Base-by-base conservation (phyloP, 371 early-diverging fungal species). In the Mortierella polycephala region DNA sequence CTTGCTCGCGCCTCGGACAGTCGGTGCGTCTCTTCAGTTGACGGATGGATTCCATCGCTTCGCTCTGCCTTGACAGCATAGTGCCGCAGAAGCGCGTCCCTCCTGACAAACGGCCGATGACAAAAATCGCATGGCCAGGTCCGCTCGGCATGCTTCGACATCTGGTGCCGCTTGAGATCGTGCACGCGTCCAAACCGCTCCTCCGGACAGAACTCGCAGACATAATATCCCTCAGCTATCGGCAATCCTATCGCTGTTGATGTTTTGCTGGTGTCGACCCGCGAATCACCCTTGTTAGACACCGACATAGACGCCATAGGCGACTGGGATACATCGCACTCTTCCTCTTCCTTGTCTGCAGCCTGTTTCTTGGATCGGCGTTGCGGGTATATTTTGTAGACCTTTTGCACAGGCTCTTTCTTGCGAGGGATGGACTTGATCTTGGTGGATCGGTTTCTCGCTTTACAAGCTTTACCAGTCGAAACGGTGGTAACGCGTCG, bases 101-200 rank as follows among this genome's bases (percentile, higher is more conserved):
- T 65, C 20, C 75, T 64, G 49, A 75, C 75, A 65, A 75, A 75
- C 1, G 75, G 75, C 0, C 75, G 64, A 52, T 65, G 69, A 37
- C 75, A 75, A 47, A 75, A 75, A 41, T 75, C 75, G 46, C 75
- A 75, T 18, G 75, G 75, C 75, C 75, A 75, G 0, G 75, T 75
- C 45, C 64, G 64, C 53, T 75, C 75, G 41, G 61, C 56, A 42
- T 75, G 75, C 58, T 75, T 75, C 20, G 75, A 75, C 20, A 64
- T 69, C 50, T 69, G 75, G 37, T 75, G 75, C 13, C 75, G 60
- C 54, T 75, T 75, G 50, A 75, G 55, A 54, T 75, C 75, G 30
- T 75, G 75, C 8, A 75, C 69, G 0, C 75, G 60, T 9, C 75
- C 75, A 47, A 75, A 75, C 20, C 69, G 55, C 47, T 75, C 75